Evolutionary conservation across 2,329 filamentous ascomycete genomes (phyloP), one percentile per base, ranked within the genome.

Genomic region (Sporothrix sp.): DNA sequence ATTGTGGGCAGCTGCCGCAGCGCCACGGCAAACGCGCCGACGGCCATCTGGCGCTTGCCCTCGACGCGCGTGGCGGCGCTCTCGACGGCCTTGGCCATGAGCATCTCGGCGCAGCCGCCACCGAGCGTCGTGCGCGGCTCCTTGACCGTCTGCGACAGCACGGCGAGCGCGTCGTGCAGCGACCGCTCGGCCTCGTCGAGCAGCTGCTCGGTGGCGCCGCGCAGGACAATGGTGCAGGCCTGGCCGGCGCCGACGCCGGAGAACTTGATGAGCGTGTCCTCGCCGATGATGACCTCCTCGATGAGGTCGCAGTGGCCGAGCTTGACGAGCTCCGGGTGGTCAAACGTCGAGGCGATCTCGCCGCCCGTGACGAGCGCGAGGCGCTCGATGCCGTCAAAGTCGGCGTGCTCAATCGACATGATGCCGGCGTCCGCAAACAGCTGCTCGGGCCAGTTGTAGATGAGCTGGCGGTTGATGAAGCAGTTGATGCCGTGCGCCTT

Each of bases 361-460:
- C 91, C 93, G 56, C 93, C 93, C 6, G 93, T 98, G 39, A 98
- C 93, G 46, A 98, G 76, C 9, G 93, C 91, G 60, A 98, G 71
- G 38, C 93, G 81, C 75, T 98, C 93, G 58, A 98, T 94, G 57
- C 93, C 93, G 65, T 98, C 93, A 64, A 98, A 98, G 71, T 98
- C 93, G 58, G 93, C 93, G 67, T 98, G 93, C 73, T 98, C 93
- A 60, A 98, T 98, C 25, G 89, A 95, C 76, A 95, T 87, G 69
- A 98, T 97, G 56, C 93, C 93, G 7, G 90, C 91, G 67, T 98
- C 93, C 32, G 91, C 89, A 65, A 98, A 98, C 42, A 98, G 84
- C 71, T 98, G 93, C 71, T 98, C 93, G 6, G 93, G 93, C 93
- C 93, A 98, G 77, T 98, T 98, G 78, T 98, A 98, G 72, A 98